A percentile compares a stretch with the other conserved stretches of the same genome.
phyloP scores from a whole-genome alignment of 495 filamentous ascomycete species.

The Podospora appendiculata region DNA sequence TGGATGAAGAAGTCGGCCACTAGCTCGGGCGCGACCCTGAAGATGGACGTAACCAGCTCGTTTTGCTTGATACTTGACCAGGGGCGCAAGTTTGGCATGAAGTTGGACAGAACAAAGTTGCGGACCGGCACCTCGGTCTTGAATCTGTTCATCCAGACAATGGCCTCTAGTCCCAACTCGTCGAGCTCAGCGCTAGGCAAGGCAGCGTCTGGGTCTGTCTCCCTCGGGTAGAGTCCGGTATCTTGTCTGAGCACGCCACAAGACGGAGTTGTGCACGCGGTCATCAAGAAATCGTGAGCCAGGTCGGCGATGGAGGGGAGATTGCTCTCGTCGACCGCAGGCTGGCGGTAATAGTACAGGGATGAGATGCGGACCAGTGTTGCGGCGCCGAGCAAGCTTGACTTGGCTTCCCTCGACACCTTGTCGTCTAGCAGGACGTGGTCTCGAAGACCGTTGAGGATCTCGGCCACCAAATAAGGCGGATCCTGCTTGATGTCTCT shows the following conservation, averaged over 20 bases:
- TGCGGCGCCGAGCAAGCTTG: conserved; percentile 59
- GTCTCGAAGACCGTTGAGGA: conserved; percentile 54
- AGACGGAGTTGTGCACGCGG: conserved; percentile 61
- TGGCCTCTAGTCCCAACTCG: conserved; percentile 61
- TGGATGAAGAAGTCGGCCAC: conserved; percentile 76
- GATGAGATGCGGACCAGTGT: conserved; percentile 63
- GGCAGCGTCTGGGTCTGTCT: conserved; percentile 47
- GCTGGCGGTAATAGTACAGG: conserved; percentile 56
- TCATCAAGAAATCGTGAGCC: conserved; percentile 63
- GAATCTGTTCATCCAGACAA: conserved; percentile 60
- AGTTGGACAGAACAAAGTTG: conserved; percentile 65
- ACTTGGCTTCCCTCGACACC: conserved; percentile 63
- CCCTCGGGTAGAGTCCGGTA: conserved; percentile 66
- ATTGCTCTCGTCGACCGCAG: conserved; percentile 14
- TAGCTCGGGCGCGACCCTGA: conserved; percentile 73
- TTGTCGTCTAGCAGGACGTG: conserved; percentile 62
- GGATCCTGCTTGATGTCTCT: conserved; percentile 66
- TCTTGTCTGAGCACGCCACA: conserved; percentile 62
- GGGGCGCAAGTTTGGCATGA: conserved; percentile 73
- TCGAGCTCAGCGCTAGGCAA: conserved; percentile 36
- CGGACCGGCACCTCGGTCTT: conserved; percentile 58
- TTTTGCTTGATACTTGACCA: conserved; percentile 74
- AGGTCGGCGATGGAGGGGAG: conserved; percentile 43
- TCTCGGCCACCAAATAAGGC: conserved; percentile 58
- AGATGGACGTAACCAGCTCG: conserved; percentile 71